Evolutionary conservation across 768 basidiomycete genomes (phyloP).

Genomic region (Royoungia palumana): DNA sequence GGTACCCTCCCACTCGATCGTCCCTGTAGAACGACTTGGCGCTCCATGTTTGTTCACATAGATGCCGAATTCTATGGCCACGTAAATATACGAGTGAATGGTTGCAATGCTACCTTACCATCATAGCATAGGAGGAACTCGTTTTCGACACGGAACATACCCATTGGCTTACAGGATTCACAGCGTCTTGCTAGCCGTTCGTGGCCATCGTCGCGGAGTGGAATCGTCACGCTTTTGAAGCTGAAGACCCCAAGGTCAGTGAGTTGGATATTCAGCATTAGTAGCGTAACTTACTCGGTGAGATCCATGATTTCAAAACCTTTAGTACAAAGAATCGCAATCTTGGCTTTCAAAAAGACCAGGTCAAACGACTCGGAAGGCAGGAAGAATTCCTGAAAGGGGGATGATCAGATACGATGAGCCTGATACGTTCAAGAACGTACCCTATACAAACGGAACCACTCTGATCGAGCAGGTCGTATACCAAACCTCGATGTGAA

Average conservation of each 20-base stretch:
- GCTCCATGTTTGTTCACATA: slow-evolving; percentile 93
- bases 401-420: not conserved
- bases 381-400: slow-evolving; percentile 77
- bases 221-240: slow-evolving; percentile 87
- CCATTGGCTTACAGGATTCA: slow-evolving; percentile 77
- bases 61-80: slow-evolving; percentile 73
- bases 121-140: slow-evolving; percentile 90
- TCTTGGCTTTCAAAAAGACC: slow-evolving; percentile 89
- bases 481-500: slow-evolving; percentile 73
- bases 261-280: not conserved
- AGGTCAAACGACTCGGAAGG: slow-evolving; percentile 89
- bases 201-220: slow-evolving; percentile 71
- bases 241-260: slow-evolving; percentile 33
- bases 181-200: slow-evolving; percentile 75
- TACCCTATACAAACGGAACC: slow-evolving; percentile 90
- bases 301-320: slow-evolving; percentile 99
- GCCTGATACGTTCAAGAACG: slow-evolving; percentile 4
- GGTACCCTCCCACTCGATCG: slow-evolving; percentile 93
- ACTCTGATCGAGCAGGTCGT: slow-evolving; percentile 79
- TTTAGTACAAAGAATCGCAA: slow-evolving; percentile 89
- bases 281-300: slow-evolving; percentile 59
- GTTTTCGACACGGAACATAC: slow-evolving; percentile 87
- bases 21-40: slow-evolving; percentile 63
- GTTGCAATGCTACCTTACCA: slow-evolving; percentile 44
- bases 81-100: slow-evolving; percentile 1